Conservation (phyloP, 768 basidiomycete genomes). For the Sporobolomyces pararoseus region DNA sequence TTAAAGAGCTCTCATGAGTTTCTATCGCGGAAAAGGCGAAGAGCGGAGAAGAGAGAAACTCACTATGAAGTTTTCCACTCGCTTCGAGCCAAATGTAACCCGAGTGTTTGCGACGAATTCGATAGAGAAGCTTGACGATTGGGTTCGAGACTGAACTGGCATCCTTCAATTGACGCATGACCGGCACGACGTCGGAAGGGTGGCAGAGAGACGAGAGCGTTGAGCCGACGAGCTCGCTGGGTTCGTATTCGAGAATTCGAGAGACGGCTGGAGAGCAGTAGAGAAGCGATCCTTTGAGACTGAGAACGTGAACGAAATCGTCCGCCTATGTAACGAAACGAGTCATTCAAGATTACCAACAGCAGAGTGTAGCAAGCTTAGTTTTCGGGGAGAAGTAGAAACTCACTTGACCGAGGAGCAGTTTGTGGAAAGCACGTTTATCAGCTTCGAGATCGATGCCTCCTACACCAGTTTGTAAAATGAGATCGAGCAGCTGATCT, state of each 20-base stretch:
- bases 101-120: slow-evolving; percentile 65
- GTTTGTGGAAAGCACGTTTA: slow-evolving; percentile 50
- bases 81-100: slow-evolving; percentile 86
- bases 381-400: no score
- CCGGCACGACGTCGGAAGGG: slow-evolving; percentile 81
- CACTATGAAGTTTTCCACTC: slow-evolving; percentile 68
- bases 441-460: slow-evolving; percentile 45
- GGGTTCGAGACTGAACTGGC: slow-evolving; percentile 34
- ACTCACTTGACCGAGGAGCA: slow-evolving; percentile 53
- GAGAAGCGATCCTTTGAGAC: slow-evolving; percentile 83
- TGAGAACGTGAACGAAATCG: slow-evolving; percentile 87
- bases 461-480: not conserved
- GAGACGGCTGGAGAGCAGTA: slow-evolving; percentile 83
- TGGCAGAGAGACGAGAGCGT: slow-evolving; percentile 78
- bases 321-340: slow-evolving; percentile 36
- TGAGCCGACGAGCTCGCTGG: slow-evolving; percentile 70
- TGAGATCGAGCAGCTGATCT: slow-evolving; percentile 21
- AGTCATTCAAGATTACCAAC: not conserved
- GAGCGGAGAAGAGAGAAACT: not conserved
- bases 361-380: no score
- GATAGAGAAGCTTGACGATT: slow-evolving; percentile 76
- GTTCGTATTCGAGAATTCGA: slow-evolving; percentile 52
- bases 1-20: not conserved
- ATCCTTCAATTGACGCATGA: slow-evolving; percentile 82
- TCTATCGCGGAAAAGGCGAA: not conserved